Evolutionary conservation across 768 basidiomycete species (phyloP), one percentile per base, ranked within the genome.

Genomic region (Boletellus ananiceps): DNA sequence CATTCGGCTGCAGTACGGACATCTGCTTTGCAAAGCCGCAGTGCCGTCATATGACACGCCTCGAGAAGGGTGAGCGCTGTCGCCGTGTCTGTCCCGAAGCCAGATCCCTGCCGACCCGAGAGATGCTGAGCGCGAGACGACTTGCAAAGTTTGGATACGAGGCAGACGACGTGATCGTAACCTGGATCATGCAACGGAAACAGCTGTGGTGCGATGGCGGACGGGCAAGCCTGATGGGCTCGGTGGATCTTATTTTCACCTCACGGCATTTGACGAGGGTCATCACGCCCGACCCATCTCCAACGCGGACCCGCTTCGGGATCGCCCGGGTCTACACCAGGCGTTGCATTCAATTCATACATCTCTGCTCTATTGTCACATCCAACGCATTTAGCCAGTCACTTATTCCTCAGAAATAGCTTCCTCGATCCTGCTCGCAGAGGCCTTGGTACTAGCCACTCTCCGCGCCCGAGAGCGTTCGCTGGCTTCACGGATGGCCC

Each of bases 401-500:
- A 34, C 11, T 56, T 41, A 67, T 29, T 65, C 62, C 41, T 67
- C 66, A 15, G 54, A 27, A 40, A 65, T 62, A 36, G 61, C 39
- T 23, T 56, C 67, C 39, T 62, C 52, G 21, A 66, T 56, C 34
- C 40, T 37, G 38, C 66, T 54, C 5, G 59, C 60, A 42, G 67
- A 60, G 31, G 66, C 59, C 42, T 53, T 63, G 50, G 66, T 64
- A 14, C 70, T 67, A 55, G 72, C 71, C 37, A 74, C 58, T 53
- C 68, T 80, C 19, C 68, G 69, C 13, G 66, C 73, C 29, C 81
- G 81, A 52, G 82, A 82, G 43, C 75, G 77, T 63, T 92, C 88
- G 56, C 81, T 81, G 29, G 89, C 85, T 54, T 80, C 74, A 41
- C 92, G 84, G 65, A 95, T 94, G 25, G 92, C 90, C 93, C 93